A percentile compares a stretch with the other conserved stretches of the same genome.
These are phyloP conservation scores for Lipomyces kockii DNA, from an alignment of 805 yeast species.

Conservation along the genomic window DNA sequence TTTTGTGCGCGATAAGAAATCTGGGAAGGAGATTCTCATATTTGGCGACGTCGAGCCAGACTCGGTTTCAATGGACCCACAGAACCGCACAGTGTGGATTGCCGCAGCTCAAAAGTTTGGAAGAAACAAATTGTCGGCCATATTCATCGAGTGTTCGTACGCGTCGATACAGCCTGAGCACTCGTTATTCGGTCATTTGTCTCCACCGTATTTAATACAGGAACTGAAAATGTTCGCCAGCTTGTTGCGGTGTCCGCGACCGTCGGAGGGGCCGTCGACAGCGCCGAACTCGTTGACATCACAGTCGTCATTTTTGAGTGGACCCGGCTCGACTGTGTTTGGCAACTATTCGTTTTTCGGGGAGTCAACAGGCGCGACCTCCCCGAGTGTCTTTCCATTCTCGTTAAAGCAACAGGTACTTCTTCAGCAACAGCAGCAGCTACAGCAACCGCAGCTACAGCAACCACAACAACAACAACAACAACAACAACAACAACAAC, in stretches of 20 bases:
- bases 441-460: no score
- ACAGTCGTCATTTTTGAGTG: neutral
- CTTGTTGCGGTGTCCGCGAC: conserved; percentile 31
- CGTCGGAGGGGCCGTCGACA: neutral
- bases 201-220: conserved; percentile 63
- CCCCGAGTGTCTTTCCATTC: neutral
- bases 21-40: conserved; percentile 54
- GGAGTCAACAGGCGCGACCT: neutral
- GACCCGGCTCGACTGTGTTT: neutral
- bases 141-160: conserved; percentile 81
- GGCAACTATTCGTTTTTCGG: neutral
- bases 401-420: conserved; percentile 13
- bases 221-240: conserved; percentile 57
- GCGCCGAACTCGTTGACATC: neutral
- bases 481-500: no score
- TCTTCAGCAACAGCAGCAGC: no score
- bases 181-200: conserved; percentile 78
- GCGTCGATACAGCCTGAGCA: conserved; percentile 51
- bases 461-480: no score
- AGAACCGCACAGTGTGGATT: conserved; percentile 60
- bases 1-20: conserved; percentile 51
- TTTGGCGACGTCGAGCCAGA: conserved; percentile 91
- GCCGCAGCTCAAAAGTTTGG: conserved; percentile 55
- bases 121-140: conserved; percentile 52
- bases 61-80: conserved; percentile 48